Evolutionary conservation across 805 yeast species (phyloP), one percentile per base, ranked within the genome.

Genomic region (Priceomyces melissophilus): DNA sequence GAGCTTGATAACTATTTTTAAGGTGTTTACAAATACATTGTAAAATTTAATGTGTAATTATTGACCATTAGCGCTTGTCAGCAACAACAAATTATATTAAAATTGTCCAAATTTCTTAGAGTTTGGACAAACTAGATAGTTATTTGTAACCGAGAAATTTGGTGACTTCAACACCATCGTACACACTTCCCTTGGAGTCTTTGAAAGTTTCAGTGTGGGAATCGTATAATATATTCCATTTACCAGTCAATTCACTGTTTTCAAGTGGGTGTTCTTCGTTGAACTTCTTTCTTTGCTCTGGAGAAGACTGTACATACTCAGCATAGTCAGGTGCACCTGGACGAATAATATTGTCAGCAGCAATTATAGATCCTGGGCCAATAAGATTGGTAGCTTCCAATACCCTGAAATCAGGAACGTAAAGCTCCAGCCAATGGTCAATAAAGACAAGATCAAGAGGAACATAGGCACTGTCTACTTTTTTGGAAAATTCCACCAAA

Each of bases 181-280:
- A 27, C 6, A 32, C 26, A 8, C 50, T 46, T 3, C 44, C 44
- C 7, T 47, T 46, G 7, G 47, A 37, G 26, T 44, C 38, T 11
- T 32, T 31, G 11, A 51, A 54, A 8, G 54, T 48, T 4, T 57
- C 45, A 2, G 64, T 57, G 15, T 55, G 36, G 0, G 71, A 53
- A 3, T 69, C 65, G 44, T 73, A 73, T n/a, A 67, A 28, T 11
- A 69, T 47, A 23, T 71, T 65, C 75, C 74, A 71, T 34, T 64
- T 57, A 1, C 76, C 76, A 3, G 49, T 34, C 36, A 46, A 65
- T 25, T 49, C 39, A 2, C 39, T 40, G 7, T 68, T 69, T 39
- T 54, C 58, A 9, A 47, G 36, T 3, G 37, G 42, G 7, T 42
- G 46, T 2, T 39, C 35, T 7, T 42, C 36, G 43, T 69, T 68